Evolutionary conservation across 192 early-diverging fungal species (phyloP), one percentile per base, ranked within the genome.

Genomic region (Gamsiella multidivaricata): DNA sequence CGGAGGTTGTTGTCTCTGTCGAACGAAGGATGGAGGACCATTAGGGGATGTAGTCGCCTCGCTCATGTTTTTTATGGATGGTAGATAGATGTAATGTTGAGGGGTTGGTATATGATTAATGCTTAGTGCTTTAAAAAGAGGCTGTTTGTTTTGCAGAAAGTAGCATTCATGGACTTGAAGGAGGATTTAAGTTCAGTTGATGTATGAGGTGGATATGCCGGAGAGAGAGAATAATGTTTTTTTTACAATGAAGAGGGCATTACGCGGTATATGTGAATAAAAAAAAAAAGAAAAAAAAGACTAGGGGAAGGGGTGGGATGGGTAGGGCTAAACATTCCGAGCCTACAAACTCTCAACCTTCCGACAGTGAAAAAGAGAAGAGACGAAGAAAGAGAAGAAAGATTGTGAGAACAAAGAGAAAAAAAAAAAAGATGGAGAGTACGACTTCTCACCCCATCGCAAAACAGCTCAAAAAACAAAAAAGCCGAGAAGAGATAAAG

Each of bases 21-120:
- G n/a, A n/a, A 42, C 49, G 67, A 56, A 49, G 18, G 47, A 39
- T 45, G 50, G 51, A 63, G 23, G 50, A 46, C 1, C 18, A 9
- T 3, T 26, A 10, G n/a, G 32, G 41, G 43, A 32, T 15, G 39
- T 36, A 17, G 15, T 39, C 10, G 49, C 36, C 3, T 56, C 17
- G 14, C 36, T 56, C 33, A 39, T 56, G 22, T 56, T 56, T 6
- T 5, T n/a, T n/a, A n/a, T n/a, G n/a, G n/a, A n/a, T n/a, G n/a
- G n/a, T n/a, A n/a, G n/a, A n/a, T n/a, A n/a, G n/a, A n/a, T n/a
- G n/a, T n/a, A n/a, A n/a, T n/a, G n/a, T n/a, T n/a, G n/a, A n/a
- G n/a, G n/a, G n/a, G n/a, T n/a, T n/a, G n/a, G n/a, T n/a, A n/a
- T n/a, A n/a, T n/a, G n/a, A n/a, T n/a, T n/a, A n/a, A n/a, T n/a